Evolutionary conservation across 2,329 filamentous ascomycete genomes (phyloP).

Genomic region (Hypoxylon sp.): DNA sequence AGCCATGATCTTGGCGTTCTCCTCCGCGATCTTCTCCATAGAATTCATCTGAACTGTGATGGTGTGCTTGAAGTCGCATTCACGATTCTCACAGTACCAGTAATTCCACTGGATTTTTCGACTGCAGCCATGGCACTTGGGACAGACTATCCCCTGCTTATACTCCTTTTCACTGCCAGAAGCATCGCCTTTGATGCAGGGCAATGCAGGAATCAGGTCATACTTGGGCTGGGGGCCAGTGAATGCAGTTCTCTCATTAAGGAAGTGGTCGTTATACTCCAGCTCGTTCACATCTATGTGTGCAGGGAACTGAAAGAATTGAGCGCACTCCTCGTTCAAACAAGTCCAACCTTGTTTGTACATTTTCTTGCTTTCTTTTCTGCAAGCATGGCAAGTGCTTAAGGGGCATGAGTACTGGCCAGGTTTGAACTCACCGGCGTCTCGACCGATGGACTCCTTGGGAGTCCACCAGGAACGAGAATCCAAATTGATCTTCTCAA

Average conservation of each 20-base stretch:
- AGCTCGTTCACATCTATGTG: conserved; percentile 54
- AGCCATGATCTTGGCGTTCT: conserved; percentile 25
- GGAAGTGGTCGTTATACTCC: conserved; percentile 70
- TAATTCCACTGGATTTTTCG: conserved; percentile 72
- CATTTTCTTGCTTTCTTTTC: conserved; percentile 56
- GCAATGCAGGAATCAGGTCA: conserved; percentile 57
- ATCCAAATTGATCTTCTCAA: conserved; percentile 73
- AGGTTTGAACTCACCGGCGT: conserved; percentile 52
- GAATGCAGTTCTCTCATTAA: conserved; percentile 67
- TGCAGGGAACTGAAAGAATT: conserved; percentile 64
- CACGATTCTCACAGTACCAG: conserved; percentile 71
- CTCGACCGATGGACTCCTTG: conserved; percentile 50
- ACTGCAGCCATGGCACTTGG: conserved; percentile 72
- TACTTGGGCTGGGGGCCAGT: conserved; percentile 55
- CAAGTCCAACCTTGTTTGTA: conserved; percentile 55
- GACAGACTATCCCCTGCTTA: conserved; percentile 77
- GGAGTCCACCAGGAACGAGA: conserved; percentile 73
- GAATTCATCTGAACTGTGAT: conserved; percentile 49
- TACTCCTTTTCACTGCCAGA: conserved; percentile 66
- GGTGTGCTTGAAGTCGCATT: conserved; percentile 64
- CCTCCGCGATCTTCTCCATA: conserved; percentile 41
- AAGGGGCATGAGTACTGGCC: conserved; percentile 50
- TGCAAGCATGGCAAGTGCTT: conserved; percentile 60
- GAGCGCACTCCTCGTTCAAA: conserved; percentile 58
- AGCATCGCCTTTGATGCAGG: conserved; percentile 41